A percentile compares a stretch with the other conserved stretches of the same genome.
phyloP scores from a whole-genome alignment of 2,329 filamentous ascomycete species.

The Mariannaea sp. region DNA sequence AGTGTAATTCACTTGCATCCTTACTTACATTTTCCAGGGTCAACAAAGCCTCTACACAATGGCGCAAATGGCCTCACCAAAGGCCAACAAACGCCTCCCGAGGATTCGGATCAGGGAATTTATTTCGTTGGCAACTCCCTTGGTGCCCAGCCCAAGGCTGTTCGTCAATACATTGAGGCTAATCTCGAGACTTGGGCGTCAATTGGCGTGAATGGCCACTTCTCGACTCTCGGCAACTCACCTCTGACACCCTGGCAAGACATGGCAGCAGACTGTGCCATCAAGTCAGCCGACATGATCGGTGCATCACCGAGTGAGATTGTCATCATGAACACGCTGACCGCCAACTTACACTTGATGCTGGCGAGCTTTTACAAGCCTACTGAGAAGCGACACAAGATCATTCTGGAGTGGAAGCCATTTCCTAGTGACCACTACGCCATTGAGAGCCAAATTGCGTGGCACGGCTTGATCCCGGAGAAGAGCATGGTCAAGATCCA shows the following conservation, averaged over 20 bases:
- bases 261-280: constrained; percentile 75
- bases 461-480: constrained; percentile 69
- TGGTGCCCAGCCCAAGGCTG: constrained; percentile 77
- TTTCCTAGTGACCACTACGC: constrained; percentile 90
- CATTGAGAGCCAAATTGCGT: constrained; percentile 77
- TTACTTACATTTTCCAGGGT: constrained; percentile 8
- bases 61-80: constrained; percentile 35
- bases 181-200: constrained; percentile 85
- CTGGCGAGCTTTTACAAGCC: constrained; percentile 86
- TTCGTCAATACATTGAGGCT: constrained; percentile 66
- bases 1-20: neutral
- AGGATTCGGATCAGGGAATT: constrained; percentile 53
- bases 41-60: constrained; percentile 22
- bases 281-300: constrained; percentile 72
- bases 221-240: constrained; percentile 69
- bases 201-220: constrained; percentile 85
- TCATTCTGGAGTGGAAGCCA: constrained; percentile 87
- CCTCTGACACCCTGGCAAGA: constrained; percentile 75
- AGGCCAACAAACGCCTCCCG: constrained; percentile 26
- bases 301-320: constrained; percentile 76
- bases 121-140: constrained; percentile 93
- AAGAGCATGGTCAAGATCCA: constrained; percentile 76
- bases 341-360: constrained; percentile 78
- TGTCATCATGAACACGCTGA: constrained; percentile 87
- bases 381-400: constrained; percentile 68